These are phyloP conservation scores for Fraxinus xanthoxyloides DNA, from an alignment of 305 asterid species.

Conservation along the genomic window DNA sequence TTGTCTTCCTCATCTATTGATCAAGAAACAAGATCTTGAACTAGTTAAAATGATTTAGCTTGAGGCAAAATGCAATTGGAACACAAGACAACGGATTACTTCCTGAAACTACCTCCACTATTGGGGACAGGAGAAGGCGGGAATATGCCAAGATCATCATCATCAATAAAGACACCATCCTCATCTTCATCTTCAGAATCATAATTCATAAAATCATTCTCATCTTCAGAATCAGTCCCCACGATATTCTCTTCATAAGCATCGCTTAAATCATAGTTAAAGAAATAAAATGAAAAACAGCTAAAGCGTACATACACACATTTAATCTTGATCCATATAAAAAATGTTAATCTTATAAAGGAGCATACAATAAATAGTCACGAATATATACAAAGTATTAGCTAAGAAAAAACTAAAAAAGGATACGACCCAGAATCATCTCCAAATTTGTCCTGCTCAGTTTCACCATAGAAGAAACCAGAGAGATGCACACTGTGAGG, in stretches of 20 bases:
- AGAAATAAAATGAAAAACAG: constrained; percentile 17
- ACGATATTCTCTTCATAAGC: constrained; percentile 35
- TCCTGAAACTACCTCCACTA: constrained; percentile 62
- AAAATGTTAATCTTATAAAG: background rate
- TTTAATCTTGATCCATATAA: background rate
- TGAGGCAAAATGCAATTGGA: background rate
- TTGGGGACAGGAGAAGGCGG: constrained; percentile 49
- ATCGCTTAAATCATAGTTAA: constrained; percentile 45
- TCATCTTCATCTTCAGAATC: constrained; percentile 57
- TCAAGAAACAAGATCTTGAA: background rate
- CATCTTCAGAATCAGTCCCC: constrained; percentile 53
- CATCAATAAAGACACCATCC: constrained; percentile 16
- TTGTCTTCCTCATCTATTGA: background rate
- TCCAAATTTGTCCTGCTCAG: constrained; percentile 31
- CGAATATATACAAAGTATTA: background rate
- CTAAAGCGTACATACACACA: background rate
- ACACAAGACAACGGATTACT: background rate
- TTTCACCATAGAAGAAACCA: constrained; percentile 68
- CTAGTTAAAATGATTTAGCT: background rate
- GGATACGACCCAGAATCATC: constrained; percentile 65
- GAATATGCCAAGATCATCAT: constrained; percentile 48
- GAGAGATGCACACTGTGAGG: constrained; percentile 70
- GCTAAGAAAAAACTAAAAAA: constrained; percentile 16
- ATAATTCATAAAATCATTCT: constrained; percentile 34
- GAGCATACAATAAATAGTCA: background rate